A percentile compares a stretch with the other conserved stretches of the same genome.
phyloP scores from a whole-genome alignment of 176 grass and related monocot species.

The Zoysia japonica region DNA sequence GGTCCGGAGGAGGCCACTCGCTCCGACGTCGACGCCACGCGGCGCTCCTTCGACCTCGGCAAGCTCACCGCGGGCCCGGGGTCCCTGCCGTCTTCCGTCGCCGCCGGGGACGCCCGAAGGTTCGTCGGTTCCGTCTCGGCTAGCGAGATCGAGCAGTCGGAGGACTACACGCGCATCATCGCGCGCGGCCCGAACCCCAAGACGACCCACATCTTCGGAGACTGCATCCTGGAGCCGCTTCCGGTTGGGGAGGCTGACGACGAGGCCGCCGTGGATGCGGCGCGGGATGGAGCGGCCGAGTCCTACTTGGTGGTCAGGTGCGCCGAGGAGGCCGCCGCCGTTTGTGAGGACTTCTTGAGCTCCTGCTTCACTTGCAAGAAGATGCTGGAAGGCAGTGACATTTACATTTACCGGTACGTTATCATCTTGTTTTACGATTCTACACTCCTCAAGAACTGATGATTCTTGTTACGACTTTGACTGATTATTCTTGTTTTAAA shows the following conservation, averaged over 20 bases:
- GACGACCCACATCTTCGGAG: conserved; percentile 93
- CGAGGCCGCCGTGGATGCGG: conserved; percentile 21
- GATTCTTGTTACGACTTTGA: neutral
- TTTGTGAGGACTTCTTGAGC: conserved; percentile 54
- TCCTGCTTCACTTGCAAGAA: conserved; percentile 81
- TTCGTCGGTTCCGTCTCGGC: conserved; percentile 65
- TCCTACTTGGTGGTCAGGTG: conserved; percentile 50
- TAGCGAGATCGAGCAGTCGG: conserved; percentile 93
- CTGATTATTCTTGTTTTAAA: neutral
- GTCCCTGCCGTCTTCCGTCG: conserved; percentile 59
- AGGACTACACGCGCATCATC: conserved; percentile 97
- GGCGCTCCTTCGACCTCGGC: conserved; percentile 51
- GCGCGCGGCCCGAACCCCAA: conserved; percentile 87
- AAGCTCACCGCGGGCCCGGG: conserved; percentile 56
- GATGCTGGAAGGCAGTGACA: conserved; percentile 76
- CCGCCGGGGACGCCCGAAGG: neutral
- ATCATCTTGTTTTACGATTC: conserved; percentile 3
- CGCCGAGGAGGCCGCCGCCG: conserved; percentile 5
- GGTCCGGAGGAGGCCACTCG: conserved; percentile 51
- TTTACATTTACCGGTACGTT: conserved; percentile 90
- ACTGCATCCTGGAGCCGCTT: conserved; percentile 76
- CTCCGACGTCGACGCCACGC: conserved; percentile 19
- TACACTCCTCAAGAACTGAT: neutral
- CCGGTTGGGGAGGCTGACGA: conserved; percentile 28
- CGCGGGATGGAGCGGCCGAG: conserved; percentile 23